Evolutionary conservation across 73 alveolate species (phyloP), one percentile per base, ranked within the genome.

Genomic region (Halteria grandinella): DNA sequence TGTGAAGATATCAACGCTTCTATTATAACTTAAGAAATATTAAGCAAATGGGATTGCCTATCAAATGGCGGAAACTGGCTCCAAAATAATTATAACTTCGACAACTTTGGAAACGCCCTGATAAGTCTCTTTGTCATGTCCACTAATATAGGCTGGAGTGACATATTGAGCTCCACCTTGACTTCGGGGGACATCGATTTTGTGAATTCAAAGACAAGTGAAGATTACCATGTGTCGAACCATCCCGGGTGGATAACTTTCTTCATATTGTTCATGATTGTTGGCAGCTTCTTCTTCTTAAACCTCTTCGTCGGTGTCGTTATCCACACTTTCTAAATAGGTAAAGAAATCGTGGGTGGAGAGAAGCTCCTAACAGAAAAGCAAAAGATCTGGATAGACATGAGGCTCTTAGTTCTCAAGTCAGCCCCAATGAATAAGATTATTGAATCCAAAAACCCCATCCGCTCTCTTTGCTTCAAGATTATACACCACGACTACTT

Each of bases 301-400:
- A 69, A 69, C 36, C 27, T 69, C 6, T 69, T 69, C 50, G 60
- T 69, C 11, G 82, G 82, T 1, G 82, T 69, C 33, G 49, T 69
- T 25, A 31, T 6, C 10, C 4, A 28, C 18, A 57, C 50, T 17
- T 21, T 20, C 8, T n/a, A 8, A 17, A 7, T 7, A 33, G 32
- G 43, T 15, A 57, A 57, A 17, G 28, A 31, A 11, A 31, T 43
- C 14, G 55, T 28, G 20, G 59, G 75, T 2, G 59, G 78, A 1
- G 60, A 63, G 15, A 17, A 28, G 33, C 54, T 57, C 3, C 39
- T 57, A 21, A 57, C 74, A 4, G 74, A 57, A 6, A 17, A 27
- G 15, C 54, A 57, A 31, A 57, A 31, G 57, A 55, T 29, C 14
- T 57, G 74, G 74, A 17, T 57, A 14, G 21, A 31, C 20, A 57